These are phyloP conservation scores for Nakazawaea populi DNA, from an alignment of 805 yeast species.

Conservation along the genomic window DNA sequence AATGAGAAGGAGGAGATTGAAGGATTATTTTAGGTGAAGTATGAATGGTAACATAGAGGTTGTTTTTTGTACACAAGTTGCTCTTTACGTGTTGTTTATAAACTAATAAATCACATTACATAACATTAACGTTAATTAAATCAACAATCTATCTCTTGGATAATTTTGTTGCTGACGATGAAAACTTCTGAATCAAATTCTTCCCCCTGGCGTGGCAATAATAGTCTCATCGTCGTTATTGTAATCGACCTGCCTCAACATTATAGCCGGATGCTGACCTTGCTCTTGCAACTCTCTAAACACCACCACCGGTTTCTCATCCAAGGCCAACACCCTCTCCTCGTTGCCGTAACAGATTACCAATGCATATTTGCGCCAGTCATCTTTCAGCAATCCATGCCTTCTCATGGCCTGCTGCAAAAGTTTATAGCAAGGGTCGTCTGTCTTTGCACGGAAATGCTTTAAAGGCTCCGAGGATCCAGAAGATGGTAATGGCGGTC, in stretches of 20 bases:
- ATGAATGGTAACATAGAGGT: too few relatives aligned
- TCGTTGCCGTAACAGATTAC: constrained; percentile 89
- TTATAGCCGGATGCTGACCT: constrained; percentile 86
- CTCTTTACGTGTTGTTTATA: too few relatives aligned
- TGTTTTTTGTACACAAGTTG: too few relatives aligned
- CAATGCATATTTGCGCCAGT: constrained; percentile 84
- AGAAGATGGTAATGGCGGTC: constrained; percentile 12
- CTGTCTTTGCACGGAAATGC: constrained; percentile 78
- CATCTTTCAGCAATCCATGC: constrained; percentile 70
- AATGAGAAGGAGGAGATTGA: constrained; percentile 76
- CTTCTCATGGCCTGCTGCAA: constrained; percentile 84
- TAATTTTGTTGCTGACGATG: background rate
- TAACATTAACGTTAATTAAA: too few relatives aligned
- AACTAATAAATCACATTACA: too few relatives aligned
- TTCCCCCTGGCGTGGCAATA: constrained; percentile 11
- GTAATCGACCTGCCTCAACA: constrained; percentile 76
- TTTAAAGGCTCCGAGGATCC: constrained; percentile 61
- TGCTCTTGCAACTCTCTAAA: constrained; percentile 80
- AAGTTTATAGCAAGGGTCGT: constrained; percentile 86
- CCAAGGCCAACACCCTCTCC: constrained; percentile 74
- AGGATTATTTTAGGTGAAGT: constrained; percentile 53
- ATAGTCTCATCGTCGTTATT: constrained; percentile 22
- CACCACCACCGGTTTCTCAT: constrained; percentile 83
- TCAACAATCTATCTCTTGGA: too few relatives aligned
- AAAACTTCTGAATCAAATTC: background rate